These are phyloP conservation scores for Termitomyces sp. DNA, from an alignment of 768 basidiomycete genomes.

Conservation along the genomic window DNA sequence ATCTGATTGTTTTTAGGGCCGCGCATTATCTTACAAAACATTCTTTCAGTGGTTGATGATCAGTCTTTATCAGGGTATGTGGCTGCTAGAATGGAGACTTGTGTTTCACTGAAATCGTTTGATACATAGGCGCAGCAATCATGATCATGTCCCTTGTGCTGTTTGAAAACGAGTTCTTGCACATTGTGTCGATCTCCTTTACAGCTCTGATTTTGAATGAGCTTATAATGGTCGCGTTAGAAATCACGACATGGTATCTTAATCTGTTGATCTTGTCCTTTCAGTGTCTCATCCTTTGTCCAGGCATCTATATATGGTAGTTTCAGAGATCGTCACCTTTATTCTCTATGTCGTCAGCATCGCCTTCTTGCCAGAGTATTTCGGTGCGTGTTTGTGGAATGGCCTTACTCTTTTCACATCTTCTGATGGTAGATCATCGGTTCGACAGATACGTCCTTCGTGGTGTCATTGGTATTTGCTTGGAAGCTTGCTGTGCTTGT, in stretches of 20 bases:
- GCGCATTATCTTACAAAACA: constrained; percentile 92
- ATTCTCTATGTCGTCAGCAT: constrained; percentile 89
- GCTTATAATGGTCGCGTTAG: constrained; percentile 97
- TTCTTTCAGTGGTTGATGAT: constrained; percentile 99
- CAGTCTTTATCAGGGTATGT: constrained; percentile 89
- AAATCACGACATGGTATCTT: constrained; percentile 91
- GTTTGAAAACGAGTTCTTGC: constrained; percentile 96
- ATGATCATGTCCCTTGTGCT: constrained; percentile 97
- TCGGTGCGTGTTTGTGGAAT: constrained; percentile 57
- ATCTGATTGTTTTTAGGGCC: constrained; percentile 51
- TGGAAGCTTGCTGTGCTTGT: constrained; percentile 97
- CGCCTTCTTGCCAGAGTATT: constrained; percentile 92
- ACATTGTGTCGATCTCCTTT: constrained; percentile 98
- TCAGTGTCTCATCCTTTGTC: background rate
- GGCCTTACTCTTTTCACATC: background rate
- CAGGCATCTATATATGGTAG: constrained; percentile 94
- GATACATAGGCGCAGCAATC: constrained; percentile 77
- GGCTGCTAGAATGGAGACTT: background rate
- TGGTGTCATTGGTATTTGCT: constrained; percentile 79
- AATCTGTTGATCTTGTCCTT: background rate
- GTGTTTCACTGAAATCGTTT: background rate
- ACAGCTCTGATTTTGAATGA: constrained; percentile 95
- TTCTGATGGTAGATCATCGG: constrained; percentile 5
- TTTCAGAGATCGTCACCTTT: constrained; percentile 86
- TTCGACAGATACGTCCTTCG: constrained; percentile 80